Conservation (phyloP, 2,329 filamentous ascomycete species). For the Alternaria consortialis region DNA sequence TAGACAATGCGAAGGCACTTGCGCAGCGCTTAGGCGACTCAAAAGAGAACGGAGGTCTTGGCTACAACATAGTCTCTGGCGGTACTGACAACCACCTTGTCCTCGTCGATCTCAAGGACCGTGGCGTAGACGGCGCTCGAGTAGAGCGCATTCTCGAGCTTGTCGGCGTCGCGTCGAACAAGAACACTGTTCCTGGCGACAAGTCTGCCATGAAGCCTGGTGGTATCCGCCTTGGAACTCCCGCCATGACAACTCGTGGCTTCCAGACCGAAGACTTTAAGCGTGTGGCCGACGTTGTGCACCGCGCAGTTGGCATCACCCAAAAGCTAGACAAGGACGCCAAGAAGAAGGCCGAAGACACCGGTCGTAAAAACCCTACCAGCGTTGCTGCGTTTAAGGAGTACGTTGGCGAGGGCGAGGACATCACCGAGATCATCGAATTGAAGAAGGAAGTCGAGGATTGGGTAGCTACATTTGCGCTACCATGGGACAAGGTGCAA, state of each 20-base stretch:
- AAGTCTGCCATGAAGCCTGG: constrained; percentile 94
- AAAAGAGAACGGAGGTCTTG: constrained; percentile 73
- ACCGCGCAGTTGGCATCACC: constrained; percentile 54
- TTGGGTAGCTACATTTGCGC: constrained; percentile 54
- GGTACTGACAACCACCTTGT: constrained; percentile 99
- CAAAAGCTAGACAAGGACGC: constrained; percentile 53
- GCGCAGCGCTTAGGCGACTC: constrained; percentile 76
- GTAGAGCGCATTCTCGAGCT: constrained; percentile 96
- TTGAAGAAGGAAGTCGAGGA: constrained; percentile 53
- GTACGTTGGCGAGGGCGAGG: constrained; percentile 53
- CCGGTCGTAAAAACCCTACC: constrained; percentile 50
- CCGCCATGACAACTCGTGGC: constrained; percentile 95
- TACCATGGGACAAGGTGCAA: constrained; percentile 51
- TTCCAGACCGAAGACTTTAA: constrained; percentile 94
- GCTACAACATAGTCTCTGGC: constrained; percentile 93
- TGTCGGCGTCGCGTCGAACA: constrained; percentile 99
- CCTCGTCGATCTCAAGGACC: constrained; percentile 88
- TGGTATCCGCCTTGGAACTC: constrained; percentile 94
- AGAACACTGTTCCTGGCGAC: constrained; percentile 98
- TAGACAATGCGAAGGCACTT: constrained; percentile 91
- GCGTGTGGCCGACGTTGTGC: constrained; percentile 60
- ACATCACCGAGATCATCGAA: constrained; percentile 53
- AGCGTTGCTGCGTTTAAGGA: constrained; percentile 54
- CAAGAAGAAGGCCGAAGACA: constrained; percentile 49
- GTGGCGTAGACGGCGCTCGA: constrained; percentile 88